Base-by-base conservation (phyloP, 257 asterid genomes). In the Nyctanthes arbortristis region DNA sequence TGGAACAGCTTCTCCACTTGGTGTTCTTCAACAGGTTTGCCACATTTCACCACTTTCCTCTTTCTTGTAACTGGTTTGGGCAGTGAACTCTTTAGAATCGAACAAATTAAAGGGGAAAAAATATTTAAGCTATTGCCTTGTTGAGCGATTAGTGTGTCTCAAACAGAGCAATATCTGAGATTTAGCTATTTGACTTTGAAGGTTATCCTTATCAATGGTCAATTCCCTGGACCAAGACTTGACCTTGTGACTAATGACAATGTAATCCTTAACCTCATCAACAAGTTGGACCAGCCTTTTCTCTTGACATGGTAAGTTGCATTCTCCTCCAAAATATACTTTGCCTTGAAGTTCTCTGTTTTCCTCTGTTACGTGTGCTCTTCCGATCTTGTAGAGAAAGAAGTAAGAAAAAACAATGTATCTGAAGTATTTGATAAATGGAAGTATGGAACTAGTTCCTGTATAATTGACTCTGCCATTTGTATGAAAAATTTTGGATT, bases 171-270 rank as follows among this genome's bases (percentile, higher is more conserved):
- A n/a, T n/a, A n/a, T 63, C 45, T 56, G 34, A 52, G 7, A 1
- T 8, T 68, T 66, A 9, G 24, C 52, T 67, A 77, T 65, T 68
- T 73, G 47, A n/a, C 55, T 68, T 72, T 78, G 79, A 71, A 94
- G 99, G 88, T 94, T 7, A 91, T 91, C 55, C 95, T 94, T 68
- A 89, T 94, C 68, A 91, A 94, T 70, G 99, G 93, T 32, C 93
- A 91, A 63, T 91, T 94, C 78, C 97, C 97, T 32, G 99, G 99
- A 63, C 99, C 99, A 13, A 84, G 79, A 28, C 89, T 94, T 47
- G 93, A 84, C n/a, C 49, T 89, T 14, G 92, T 88, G 56, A 94
- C 99, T 56, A 94, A 94, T 77, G 97, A 94, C 68, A 94, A 94
- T 82, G 82, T 91, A 12, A 52, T 91, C 69, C 85, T 94, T 37